phyloP scores from a whole-genome alignment of 495 filamentous ascomycete genomes.

The Neurospora hispaniola region DNA sequence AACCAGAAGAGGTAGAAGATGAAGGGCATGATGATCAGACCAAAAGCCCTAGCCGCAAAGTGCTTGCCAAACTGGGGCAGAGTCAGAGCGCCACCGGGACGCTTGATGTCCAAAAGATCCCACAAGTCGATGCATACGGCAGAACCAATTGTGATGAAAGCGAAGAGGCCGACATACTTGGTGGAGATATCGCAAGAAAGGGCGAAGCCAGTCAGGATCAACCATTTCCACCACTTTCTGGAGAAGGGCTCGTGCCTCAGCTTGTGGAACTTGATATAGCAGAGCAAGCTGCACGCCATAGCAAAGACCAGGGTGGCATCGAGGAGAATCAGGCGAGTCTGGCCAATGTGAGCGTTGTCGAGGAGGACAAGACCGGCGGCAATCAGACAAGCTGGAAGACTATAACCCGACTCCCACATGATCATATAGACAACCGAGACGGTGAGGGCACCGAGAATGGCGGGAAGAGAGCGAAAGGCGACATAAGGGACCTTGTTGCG shows the following conservation, averaged over 20 bases:
- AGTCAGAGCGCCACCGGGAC: conserved; percentile 62
- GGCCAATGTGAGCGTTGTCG: conserved; percentile 96
- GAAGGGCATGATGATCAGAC: conserved; percentile 82
- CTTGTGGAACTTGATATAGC: conserved; percentile 98
- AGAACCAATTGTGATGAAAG: conserved; percentile 92
- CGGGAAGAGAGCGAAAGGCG: conserved; percentile 87
- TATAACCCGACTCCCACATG: conserved; percentile 99
- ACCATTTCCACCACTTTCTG: conserved; percentile 99
- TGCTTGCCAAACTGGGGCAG: conserved; percentile 79
- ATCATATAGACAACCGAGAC: conserved; percentile 91
- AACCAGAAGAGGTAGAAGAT: conserved; percentile 99
- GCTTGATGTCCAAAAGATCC: conserved; percentile 83
- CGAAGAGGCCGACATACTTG: conserved; percentile 91
- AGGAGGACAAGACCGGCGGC: conserved; percentile 82
- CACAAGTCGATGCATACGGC: conserved; percentile 91
- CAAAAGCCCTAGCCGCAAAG: conserved; percentile 72
- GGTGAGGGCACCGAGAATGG: conserved; percentile 80
- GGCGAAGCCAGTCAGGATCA: conserved; percentile 84
- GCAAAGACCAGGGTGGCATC: conserved; percentile 89
- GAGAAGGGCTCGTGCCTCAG: conserved; percentile 78
- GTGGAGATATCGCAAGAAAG: conserved; percentile 97
- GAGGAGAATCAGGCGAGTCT: conserved; percentile 89
- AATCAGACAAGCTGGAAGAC: conserved; percentile 80
- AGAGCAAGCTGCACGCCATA: conserved; percentile 88
- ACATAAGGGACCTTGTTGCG: conserved; percentile 95